Conservation (phyloP, 140 eudicot genomes). For the Stevia rebaudiana region DNA sequence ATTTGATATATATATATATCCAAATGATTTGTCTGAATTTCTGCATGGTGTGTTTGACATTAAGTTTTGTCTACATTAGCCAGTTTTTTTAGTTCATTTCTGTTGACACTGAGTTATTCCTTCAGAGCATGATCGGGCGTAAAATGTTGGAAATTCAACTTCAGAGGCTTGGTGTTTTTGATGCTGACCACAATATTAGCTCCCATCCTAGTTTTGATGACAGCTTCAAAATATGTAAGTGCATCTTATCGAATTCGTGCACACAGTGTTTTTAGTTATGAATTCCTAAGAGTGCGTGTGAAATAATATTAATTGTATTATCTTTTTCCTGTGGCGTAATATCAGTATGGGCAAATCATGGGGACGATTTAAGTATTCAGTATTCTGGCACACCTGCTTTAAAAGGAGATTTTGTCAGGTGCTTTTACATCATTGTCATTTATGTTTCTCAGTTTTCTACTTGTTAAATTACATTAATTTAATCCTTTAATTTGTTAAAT, state of each 20-base stretch:
- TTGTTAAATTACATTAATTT: not conserved
- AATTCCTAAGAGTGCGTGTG: not conserved
- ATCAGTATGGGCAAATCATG: constrained; percentile 58
- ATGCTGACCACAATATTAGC: constrained; percentile 63
- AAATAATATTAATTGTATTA: not conserved
- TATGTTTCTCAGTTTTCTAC: not conserved
- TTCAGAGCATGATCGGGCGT: constrained; percentile 92
- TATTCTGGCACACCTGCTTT: constrained; percentile 80
- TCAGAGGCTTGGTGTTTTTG: constrained; percentile 80
- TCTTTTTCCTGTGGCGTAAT: not conserved
- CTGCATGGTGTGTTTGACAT: not conserved
- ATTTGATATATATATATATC: not conserved
- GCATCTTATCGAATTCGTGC: not conserved
- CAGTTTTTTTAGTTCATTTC: constrained; percentile 6
- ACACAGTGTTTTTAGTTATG: constrained; percentile 3
- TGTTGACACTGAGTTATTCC: constrained; percentile 15
- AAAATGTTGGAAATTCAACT: constrained; percentile 90
- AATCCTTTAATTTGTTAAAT: not conserved
- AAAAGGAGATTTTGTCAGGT: constrained; percentile 87
- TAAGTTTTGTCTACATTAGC: not conserved
- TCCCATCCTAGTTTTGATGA: constrained; percentile 73
- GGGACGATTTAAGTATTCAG: constrained; percentile 61
- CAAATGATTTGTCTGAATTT: not conserved
- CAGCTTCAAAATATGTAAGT: constrained; percentile 60
- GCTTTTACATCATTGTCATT: not conserved